A percentile compares a stretch with the other conserved stretches of the same genome.
phyloP scores from a whole-genome alignment of 257 asterid species.

The Catharanthus roseus region DNA sequence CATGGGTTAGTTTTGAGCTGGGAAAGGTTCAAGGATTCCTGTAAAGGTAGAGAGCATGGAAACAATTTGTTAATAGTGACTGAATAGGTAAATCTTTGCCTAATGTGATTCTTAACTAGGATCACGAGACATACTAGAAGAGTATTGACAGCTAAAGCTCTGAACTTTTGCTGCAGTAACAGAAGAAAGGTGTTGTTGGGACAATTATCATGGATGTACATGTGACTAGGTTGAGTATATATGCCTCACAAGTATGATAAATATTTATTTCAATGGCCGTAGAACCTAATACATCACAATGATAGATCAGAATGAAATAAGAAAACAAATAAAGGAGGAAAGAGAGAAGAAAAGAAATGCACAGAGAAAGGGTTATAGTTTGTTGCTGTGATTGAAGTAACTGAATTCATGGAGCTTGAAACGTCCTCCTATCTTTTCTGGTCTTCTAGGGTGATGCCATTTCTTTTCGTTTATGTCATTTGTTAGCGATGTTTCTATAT shows the following conservation, averaged over 20 bases:
- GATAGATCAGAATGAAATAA: neutral
- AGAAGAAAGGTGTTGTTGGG: too few species aligned
- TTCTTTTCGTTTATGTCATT: neutral
- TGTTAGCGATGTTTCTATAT: too few species aligned
- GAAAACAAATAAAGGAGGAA: neutral
- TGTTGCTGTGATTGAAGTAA: neutral
- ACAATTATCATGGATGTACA: too few species aligned
- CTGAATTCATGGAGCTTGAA: neutral
- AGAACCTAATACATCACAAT: neutral
- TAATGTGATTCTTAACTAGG: neutral
- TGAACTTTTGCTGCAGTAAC: neutral
- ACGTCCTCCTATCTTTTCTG: neutral
- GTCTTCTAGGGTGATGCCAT: neutral
- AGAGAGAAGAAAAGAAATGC: neutral
- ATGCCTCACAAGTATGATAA: neutral
- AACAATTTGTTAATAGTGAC: neutral
- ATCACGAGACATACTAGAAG: neutral
- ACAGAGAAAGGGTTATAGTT: neutral
- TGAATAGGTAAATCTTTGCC: neutral
- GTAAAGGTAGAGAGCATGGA: neutral
- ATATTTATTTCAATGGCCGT: neutral
- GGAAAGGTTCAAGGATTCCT: neutral
- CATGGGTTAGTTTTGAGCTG: neutral
- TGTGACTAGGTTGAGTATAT: neutral
- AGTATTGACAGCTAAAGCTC: neutral